Conservation (phyloP, 306 rosid species). For the Fagus crenata region DNA sequence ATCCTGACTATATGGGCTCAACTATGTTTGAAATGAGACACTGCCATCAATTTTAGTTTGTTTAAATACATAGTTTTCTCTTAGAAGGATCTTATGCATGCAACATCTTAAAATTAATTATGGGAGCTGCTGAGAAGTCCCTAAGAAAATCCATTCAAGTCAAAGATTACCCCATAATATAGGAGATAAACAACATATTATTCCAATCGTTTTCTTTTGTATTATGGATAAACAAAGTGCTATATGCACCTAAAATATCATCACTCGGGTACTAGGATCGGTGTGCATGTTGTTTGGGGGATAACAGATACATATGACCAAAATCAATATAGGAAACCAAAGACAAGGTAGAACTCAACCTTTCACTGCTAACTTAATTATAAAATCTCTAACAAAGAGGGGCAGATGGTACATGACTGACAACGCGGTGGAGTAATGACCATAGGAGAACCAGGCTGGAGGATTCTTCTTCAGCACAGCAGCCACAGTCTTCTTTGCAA, state of each 20-base stretch:
- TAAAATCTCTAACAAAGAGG: slow-evolving; percentile 53
- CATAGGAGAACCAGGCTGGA: slow-evolving; percentile 79
- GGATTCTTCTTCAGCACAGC: slow-evolving; percentile 66
- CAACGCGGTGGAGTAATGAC: slow-evolving; percentile 49
- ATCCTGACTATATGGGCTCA: too few species aligned
- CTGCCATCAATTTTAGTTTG: too few species aligned
- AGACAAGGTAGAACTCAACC: slow-evolving; percentile 5
- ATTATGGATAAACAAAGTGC: too few species aligned
- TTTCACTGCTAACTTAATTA: slow-evolving; percentile 43
- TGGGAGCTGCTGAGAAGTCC: not conserved
- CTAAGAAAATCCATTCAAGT: too few species aligned
- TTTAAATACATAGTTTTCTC: too few species aligned
- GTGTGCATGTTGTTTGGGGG: not conserved
- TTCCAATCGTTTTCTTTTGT: too few species aligned
- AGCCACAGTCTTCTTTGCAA: slow-evolving; percentile 64
- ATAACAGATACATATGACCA: not conserved
- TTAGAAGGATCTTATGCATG: not conserved
- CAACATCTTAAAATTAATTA: not conserved
- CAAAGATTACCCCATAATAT: too few species aligned
- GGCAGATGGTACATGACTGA: slow-evolving; percentile 75
- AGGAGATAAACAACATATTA: too few species aligned
- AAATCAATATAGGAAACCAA: not conserved
- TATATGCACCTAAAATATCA: too few species aligned
- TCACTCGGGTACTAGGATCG: not conserved
- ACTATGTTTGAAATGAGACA: too few species aligned